phyloP scores from a whole-genome alignment of 495 filamentous ascomycete species.

The Penicillium antarcticum region DNA sequence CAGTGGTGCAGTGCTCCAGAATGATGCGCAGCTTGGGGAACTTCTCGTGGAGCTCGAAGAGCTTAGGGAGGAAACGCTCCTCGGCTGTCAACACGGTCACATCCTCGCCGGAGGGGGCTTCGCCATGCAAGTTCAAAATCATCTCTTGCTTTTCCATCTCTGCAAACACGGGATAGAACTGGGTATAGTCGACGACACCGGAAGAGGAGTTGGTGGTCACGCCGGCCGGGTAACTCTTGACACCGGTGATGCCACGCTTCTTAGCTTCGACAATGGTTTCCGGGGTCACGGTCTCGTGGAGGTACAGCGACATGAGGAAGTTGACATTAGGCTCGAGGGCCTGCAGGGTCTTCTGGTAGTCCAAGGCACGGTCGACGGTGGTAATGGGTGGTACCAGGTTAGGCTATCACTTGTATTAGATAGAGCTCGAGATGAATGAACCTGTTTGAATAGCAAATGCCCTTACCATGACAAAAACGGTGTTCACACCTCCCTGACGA shows the following conservation, averaged over 20 bases:
- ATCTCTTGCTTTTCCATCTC: constrained; percentile 70
- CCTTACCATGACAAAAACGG: constrained; percentile 76
- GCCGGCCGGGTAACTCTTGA: constrained; percentile 63
- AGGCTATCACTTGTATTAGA: constrained; percentile 37
- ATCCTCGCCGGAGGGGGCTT: constrained; percentile 47
- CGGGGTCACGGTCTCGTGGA: constrained; percentile 73
- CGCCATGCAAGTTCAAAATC: constrained; percentile 63
- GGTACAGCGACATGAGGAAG: constrained; percentile 88
- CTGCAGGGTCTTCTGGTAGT: constrained; percentile 66
- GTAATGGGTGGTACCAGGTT: constrained; percentile 75
- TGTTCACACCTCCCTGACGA: constrained; percentile 69
- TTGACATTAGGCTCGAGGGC: constrained; percentile 68
- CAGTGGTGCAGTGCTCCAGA: constrained; percentile 75
- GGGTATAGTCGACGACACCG: constrained; percentile 70
- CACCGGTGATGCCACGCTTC: constrained; percentile 43
- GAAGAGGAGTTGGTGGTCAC: constrained; percentile 80
- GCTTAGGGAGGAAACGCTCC: constrained; percentile 72
- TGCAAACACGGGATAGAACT: constrained; percentile 73
- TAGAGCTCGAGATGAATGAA: constrained; percentile 3
- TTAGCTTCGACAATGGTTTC: constrained; percentile 73
- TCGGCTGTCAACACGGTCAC: constrained; percentile 79
- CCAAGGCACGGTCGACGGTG: constrained; percentile 68
- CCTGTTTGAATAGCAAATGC: constrained; percentile 7
- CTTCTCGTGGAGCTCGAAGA: constrained; percentile 62
- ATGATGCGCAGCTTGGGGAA: constrained; percentile 84